Conservation (phyloP, 176 grass and related monocot genomes). For the Oryza brachyantha region DNA sequence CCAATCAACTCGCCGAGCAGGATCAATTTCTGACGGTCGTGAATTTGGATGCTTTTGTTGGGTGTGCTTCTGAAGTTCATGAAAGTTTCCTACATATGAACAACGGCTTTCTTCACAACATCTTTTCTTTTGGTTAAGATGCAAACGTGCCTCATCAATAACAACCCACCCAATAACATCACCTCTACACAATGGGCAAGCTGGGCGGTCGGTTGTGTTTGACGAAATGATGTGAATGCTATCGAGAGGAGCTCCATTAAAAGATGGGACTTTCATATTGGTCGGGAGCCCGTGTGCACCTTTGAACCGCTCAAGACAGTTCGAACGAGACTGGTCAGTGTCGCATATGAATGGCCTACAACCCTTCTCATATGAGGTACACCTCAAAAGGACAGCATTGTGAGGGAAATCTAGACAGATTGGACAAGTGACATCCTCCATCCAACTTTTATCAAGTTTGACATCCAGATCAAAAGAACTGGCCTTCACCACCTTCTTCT, state of each 20-base stretch:
- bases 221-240: constrained; percentile 77
- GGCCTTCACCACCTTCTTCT: constrained; percentile 40
- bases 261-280: constrained; percentile 52
- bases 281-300: constrained; percentile 60
- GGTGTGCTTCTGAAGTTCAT: constrained; percentile 83
- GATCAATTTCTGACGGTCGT: constrained; percentile 81
- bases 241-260: constrained; percentile 42
- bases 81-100: constrained; percentile 70
- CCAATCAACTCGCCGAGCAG: constrained; percentile 71
- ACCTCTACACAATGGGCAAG: constrained; percentile 84
- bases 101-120: constrained; percentile 84
- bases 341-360: constrained; percentile 86
- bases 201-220: constrained; percentile 50
- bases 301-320: constrained; percentile 88
- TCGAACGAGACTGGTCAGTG: constrained; percentile 84
- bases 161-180: constrained; percentile 85
- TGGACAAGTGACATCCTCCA: constrained; percentile 76
- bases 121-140: constrained; percentile 85
- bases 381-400: constrained; percentile 69
- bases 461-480: constrained; percentile 45
- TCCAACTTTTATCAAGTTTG: constrained; percentile 50
- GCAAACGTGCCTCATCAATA: constrained; percentile 62
- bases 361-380: constrained; percentile 84
- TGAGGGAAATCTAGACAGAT: constrained; percentile 91
- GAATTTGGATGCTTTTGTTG: constrained; percentile 83